Evolutionary conservation across 208 protist species (phyloP).

Genomic region (Crithidia brevicula): DNA sequence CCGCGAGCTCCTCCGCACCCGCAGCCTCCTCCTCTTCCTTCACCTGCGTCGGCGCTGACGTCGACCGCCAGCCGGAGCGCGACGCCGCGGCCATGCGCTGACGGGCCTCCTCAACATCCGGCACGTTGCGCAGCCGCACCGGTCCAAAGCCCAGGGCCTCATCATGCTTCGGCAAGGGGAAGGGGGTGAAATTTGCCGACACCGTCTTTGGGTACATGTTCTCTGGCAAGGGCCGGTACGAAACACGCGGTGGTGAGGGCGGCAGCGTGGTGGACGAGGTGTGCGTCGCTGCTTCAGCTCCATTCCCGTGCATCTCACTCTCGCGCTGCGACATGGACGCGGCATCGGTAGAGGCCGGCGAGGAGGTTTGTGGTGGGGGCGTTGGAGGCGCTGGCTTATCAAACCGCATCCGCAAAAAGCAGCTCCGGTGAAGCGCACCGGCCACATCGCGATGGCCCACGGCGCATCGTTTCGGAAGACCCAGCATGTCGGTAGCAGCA

Average conservation of each 20-base stretch:
- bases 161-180: constrained; percentile 87
- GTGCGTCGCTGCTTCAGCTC: neutral
- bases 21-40: neutral
- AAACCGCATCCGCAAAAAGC: constrained; percentile 43
- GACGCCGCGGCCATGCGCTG: constrained; percentile 31
- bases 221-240: constrained; percentile 42
- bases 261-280: neutral
- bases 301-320: no score
- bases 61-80: neutral
- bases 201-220: constrained; percentile 80
- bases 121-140: constrained; percentile 75
- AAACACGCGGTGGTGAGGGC: constrained; percentile 13
- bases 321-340: no score
- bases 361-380: constrained; percentile 7
- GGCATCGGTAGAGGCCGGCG: neutral
- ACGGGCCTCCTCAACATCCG: constrained; percentile 66
- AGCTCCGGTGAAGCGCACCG: constrained; percentile 11
- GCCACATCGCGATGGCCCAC: neutral
- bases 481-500: no score
- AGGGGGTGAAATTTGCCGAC: constrained; percentile 70
- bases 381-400: constrained; percentile 32
- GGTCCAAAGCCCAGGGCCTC: constrained; percentile 77
- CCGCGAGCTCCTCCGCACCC: neutral
- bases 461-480: neutral
- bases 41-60: constrained; percentile 1